Conservation (phyloP, 768 basidiomycete genomes). For the Hygrocybe punicea region DNA sequence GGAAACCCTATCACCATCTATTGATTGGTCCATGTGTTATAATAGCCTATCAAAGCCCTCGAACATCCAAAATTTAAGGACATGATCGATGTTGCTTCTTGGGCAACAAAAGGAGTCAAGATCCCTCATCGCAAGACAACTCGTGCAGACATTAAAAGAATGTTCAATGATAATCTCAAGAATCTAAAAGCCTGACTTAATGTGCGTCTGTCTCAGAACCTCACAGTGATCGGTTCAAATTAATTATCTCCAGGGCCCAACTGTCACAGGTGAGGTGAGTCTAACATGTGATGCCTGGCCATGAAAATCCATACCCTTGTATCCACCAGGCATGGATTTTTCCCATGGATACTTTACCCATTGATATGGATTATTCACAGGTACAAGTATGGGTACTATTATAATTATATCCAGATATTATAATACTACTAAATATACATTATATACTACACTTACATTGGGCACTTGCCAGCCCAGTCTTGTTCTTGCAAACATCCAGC, state of each 20-base stretch:
- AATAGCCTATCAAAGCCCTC: constrained; percentile 32
- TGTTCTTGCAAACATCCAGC: no score
- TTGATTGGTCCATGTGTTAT: neutral
- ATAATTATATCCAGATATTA: no score
- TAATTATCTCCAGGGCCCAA: neutral
- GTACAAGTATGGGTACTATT: no score
- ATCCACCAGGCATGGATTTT: no score
- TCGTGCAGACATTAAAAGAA: constrained; percentile 24
- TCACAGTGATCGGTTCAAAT: neutral
- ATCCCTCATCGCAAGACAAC: constrained; percentile 31
- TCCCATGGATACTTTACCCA: no score
- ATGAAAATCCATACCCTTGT: no score
- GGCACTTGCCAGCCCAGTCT: no score
- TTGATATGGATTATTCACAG: no score
- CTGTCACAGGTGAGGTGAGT: constrained; percentile 16
- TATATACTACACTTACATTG: no score
- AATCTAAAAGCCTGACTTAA: neutral
- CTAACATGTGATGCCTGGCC: no score
- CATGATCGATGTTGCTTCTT: constrained; percentile 38
- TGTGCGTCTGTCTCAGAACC: neutral
- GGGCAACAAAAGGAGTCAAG: constrained; percentile 36
- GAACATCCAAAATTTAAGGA: constrained; percentile 35
- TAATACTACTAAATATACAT: no score
- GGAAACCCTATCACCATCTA: neutral
- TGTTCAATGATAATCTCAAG: constrained; percentile 20